These are phyloP conservation scores for Cladosporium sp. DNA, from an alignment of 2,329 filamentous ascomycete species.

Conservation along the genomic window DNA sequence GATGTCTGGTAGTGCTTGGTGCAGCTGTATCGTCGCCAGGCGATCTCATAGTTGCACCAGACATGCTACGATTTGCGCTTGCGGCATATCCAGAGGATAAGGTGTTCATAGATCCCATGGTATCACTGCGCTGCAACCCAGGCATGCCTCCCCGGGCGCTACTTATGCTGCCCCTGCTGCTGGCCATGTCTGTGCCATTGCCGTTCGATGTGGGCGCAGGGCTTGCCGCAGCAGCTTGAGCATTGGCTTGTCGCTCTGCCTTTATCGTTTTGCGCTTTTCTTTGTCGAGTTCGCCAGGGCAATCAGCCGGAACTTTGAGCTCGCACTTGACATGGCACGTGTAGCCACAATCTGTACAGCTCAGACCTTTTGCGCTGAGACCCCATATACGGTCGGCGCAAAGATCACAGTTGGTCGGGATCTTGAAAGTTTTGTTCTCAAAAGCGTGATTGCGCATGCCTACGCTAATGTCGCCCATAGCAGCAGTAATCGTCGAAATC, in stretches of 20 bases:
- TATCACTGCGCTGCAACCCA: conserved; percentile 72
- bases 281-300: conserved; percentile 87
- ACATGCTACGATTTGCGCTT: conserved; percentile 71
- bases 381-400: conserved; percentile 98
- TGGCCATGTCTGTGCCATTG: conserved; percentile 16
- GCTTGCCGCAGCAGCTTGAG: conserved; percentile 49
- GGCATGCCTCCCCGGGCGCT: conserved; percentile 56
- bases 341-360: conserved; percentile 94
- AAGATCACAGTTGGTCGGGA: conserved; percentile 95
- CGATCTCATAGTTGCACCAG: conserved; percentile 53
- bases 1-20: conserved; percentile 38
- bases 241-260: conserved; percentile 73
- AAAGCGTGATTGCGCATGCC: conserved; percentile 96
- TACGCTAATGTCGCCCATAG: conserved; percentile 86
- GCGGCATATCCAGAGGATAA: conserved; percentile 83
- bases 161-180: conserved; percentile 29
- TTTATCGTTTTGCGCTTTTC: conserved; percentile 96
- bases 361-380: conserved; percentile 90
- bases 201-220: conserved; percentile 22
- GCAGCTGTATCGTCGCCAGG: conserved; percentile 34
- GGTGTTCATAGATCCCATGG: conserved; percentile 71
- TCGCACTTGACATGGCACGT: conserved; percentile 98
- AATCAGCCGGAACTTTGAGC: conserved; percentile 96
- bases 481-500: conserved; percentile 84
- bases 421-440: conserved; percentile 98